These are phyloP conservation scores for Funneliformis caledonium DNA, from an alignment of 371 early-diverging fungal species.

Conservation along the genomic window DNA sequence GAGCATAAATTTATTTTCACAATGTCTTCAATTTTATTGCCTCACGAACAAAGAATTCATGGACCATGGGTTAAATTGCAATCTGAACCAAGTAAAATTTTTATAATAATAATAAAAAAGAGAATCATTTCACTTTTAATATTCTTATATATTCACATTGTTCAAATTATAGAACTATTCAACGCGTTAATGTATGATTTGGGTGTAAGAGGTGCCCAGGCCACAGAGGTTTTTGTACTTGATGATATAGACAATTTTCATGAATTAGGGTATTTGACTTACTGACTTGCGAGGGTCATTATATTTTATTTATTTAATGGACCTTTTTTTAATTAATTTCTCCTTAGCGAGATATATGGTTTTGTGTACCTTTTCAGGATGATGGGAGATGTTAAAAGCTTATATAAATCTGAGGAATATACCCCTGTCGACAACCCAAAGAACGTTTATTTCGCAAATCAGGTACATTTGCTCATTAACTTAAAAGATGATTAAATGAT, in stretches of 20 bases:
- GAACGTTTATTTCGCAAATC: conserved; percentile 39
- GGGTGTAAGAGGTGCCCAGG: conserved; percentile 11
- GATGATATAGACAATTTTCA: conserved; percentile 25
- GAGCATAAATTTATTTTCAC: no score
- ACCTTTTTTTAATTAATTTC: background rate
- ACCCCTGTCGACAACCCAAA: conserved; percentile 18
- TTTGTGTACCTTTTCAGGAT: conserved; percentile 35
- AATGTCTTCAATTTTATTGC: conserved; percentile 15
- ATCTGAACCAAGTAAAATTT: conserved; percentile 30
- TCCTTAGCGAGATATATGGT: conserved; percentile 28
- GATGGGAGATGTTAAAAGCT: conserved; percentile 7
- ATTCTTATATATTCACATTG: background rate
- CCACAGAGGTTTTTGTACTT: conserved; percentile 25
- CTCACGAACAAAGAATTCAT: conserved; percentile 1
- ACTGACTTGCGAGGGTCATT: background rate
- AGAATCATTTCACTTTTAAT: background rate
- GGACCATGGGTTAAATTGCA: conserved; percentile 34
- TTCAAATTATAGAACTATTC: background rate
- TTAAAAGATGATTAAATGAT: background rate
- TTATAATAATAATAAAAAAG: background rate
- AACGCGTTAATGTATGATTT: conserved; percentile 17
- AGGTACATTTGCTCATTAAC: background rate
- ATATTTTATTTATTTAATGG: background rate
- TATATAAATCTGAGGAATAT: conserved; percentile 3
- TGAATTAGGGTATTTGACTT: conserved; percentile 15